Conservation (phyloP, 805 yeast genomes). For the Sugiyamaella americana region DNA sequence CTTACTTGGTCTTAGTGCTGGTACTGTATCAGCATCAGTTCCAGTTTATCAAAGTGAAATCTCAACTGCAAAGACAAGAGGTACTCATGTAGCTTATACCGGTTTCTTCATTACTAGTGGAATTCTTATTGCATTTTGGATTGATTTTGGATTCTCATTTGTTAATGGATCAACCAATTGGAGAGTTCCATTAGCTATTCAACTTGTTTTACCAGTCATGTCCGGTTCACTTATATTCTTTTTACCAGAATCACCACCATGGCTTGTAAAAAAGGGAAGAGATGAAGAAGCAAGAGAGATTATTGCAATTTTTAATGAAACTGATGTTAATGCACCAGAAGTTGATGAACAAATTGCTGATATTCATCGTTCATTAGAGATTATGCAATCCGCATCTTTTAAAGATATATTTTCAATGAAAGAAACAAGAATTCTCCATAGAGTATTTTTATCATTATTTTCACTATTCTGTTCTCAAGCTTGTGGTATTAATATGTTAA, state of each 20-base stretch:
- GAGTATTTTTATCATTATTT: not conserved
- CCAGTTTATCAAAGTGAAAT: slow-evolving; percentile 8
- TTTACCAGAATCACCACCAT: slow-evolving; percentile 18
- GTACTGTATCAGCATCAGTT: slow-evolving; percentile 21
- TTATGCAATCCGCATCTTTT: not conserved
- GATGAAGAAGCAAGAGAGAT: slow-evolving; percentile 8
- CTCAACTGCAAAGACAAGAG: slow-evolving; percentile 9
- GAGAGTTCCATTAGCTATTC: slow-evolving; percentile 36
- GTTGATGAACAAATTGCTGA: slow-evolving; percentile 7
- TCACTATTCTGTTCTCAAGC: slow-evolving; percentile 2
- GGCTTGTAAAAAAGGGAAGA: slow-evolving; percentile 7
- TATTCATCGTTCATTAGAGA: slow-evolving; percentile 2
- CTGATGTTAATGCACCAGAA: slow-evolving; percentile 4
- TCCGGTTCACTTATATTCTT: slow-evolving; percentile 22
- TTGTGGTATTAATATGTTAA: slow-evolving; percentile 12
- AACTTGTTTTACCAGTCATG: slow-evolving; percentile 34
- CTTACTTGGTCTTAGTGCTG: slow-evolving; percentile 30
- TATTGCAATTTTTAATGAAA: slow-evolving; percentile 8
- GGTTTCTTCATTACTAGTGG: slow-evolving; percentile 39
- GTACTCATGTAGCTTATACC: slow-evolving; percentile 2
- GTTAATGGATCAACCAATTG: slow-evolving; percentile 26
- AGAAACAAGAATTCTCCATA: slow-evolving; percentile 3
- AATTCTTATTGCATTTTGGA: slow-evolving; percentile 48
- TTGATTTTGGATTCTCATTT: slow-evolving; percentile 40
- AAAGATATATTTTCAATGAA: not conserved